Evolutionary conservation across 768 basidiomycete genomes (phyloP), one percentile per base, ranked within the genome.

Genomic region (Hygrophorus pudorinus): DNA sequence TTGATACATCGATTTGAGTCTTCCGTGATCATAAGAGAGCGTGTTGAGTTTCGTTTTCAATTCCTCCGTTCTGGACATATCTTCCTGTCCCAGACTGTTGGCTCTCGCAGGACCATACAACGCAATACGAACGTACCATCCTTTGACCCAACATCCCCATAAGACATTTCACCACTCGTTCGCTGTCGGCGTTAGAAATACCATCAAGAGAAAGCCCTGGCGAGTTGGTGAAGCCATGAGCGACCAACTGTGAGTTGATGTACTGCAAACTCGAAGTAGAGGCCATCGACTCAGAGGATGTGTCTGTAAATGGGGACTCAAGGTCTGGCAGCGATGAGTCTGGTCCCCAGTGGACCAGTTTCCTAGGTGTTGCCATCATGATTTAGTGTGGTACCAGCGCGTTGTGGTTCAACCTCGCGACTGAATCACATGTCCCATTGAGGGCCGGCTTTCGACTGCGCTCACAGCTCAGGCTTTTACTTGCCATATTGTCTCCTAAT

Each of bases 51-150:
- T 86, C 0, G 84, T 79, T 0, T 78, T 73, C 4, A 90, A 53
- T 9, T 85, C 78, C 55, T 92, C 89, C 29, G 81, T 78, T n/a
- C 78, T 68, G 8, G 74, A 65, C 78, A 90, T 84, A 59, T 92
- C 89, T 55, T 80, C 65, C 72, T 73, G 46, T 24, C 44, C 29
- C 36, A 9, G 20, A 39, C 27, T 12, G 30, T 32, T 12, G n/a
- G 35, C 18, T 44, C 20, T 7, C 17, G 31, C 16, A 21, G 7
- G n/a, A 44, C 20, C 48, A 45, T 24, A 12, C 38, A 32, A n/a
- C 18, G 40, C 16, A 49, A 47, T 24, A 21, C 17, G 8, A 10
- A 72, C 84, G 48, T 56, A 91, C 88, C 58, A 86, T 66, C 54
- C 88, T 67, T 59, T 89, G 85, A 45, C 81, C 69, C 34, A 92